Percentiles rank a stretch among this genome's conserved stretches.
These are phyloP conservation scores for Suhomyces kilbournensis DNA, from an alignment of 805 yeast genomes.

Conservation along the genomic window DNA sequence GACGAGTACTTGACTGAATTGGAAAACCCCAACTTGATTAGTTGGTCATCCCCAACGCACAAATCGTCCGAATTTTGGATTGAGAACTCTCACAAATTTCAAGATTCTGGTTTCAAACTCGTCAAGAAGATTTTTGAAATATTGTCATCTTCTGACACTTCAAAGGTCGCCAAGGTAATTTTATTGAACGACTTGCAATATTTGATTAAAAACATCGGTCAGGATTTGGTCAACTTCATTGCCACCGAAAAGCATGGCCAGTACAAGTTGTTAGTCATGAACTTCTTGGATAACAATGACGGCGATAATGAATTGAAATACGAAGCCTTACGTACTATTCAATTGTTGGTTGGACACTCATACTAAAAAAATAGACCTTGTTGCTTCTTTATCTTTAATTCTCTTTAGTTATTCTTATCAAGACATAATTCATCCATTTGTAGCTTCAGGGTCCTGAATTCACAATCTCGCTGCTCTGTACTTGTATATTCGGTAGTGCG, in stretches of 20 bases:
- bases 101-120: constrained; percentile 71
- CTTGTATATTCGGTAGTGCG: not conserved
- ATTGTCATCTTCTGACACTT: constrained; percentile 33
- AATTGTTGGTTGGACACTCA: constrained; percentile 83
- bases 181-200: constrained; percentile 43
- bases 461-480: not conserved
- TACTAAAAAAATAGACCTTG: constrained; percentile 30
- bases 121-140: constrained; percentile 59
- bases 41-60: constrained; percentile 86
- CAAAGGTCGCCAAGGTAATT: constrained; percentile 27
- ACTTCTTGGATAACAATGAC: constrained; percentile 61
- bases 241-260: constrained; percentile 48
- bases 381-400: not conserved
- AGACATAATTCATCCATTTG: not conserved
- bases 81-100: constrained; percentile 74
- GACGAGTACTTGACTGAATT: constrained; percentile 89
- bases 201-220: constrained; percentile 40
- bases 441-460: not conserved
- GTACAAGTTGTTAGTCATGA: constrained; percentile 77
- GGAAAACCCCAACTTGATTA: constrained; percentile 68
- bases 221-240: constrained; percentile 35
- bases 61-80: constrained; percentile 85
- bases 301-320: constrained; percentile 85
- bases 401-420: not conserved
- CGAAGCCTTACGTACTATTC: constrained; percentile 95